Evolutionary conservation across 1,284 basidiomycete genomes (phyloP).

Genomic region (Rhodotorula sp.): DNA sequence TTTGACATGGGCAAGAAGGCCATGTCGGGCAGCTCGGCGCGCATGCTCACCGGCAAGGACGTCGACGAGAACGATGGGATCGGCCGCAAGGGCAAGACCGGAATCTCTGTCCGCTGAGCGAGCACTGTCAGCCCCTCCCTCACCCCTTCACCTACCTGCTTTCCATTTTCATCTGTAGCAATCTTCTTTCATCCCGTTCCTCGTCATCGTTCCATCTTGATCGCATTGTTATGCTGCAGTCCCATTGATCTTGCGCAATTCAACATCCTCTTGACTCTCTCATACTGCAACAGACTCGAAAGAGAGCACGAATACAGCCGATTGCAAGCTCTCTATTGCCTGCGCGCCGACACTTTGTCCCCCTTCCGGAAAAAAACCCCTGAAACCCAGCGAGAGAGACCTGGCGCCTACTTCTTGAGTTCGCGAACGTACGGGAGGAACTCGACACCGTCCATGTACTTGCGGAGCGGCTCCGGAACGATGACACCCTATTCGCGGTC

Average conservation of each 20-base stretch:
- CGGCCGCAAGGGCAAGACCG: constrained; percentile 41
- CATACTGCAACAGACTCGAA: not conserved
- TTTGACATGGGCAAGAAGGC: constrained; percentile 46
- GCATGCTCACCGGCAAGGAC: constrained; percentile 33
- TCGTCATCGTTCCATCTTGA: not conserved
- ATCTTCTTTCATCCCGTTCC: not conserved
- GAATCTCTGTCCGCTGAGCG: constrained; percentile 33
- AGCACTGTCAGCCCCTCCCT: not conserved
- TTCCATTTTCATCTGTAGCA: not conserved
- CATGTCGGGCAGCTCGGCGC: constrained; percentile 7
- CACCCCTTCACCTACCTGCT: not conserved
- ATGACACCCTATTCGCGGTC: constrained; percentile 64
- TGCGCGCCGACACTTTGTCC: no score
- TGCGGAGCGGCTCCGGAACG: constrained; percentile 82
- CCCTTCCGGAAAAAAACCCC: no score
- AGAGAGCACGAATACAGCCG: not conserved
- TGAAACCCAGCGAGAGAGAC: not conserved
- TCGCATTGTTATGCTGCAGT: not conserved
- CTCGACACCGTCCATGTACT: constrained; percentile 93
- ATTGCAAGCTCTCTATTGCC: not conserved
- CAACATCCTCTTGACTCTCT: not conserved
- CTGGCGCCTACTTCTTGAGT: constrained; percentile 3
- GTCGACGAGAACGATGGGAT: constrained; percentile 38
- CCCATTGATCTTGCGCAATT: not conserved
- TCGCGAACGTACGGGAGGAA: constrained; percentile 72